phyloP scores from a whole-genome alignment of 2,329 filamentous ascomycete genomes.

The Aspergillus nomiae region DNA sequence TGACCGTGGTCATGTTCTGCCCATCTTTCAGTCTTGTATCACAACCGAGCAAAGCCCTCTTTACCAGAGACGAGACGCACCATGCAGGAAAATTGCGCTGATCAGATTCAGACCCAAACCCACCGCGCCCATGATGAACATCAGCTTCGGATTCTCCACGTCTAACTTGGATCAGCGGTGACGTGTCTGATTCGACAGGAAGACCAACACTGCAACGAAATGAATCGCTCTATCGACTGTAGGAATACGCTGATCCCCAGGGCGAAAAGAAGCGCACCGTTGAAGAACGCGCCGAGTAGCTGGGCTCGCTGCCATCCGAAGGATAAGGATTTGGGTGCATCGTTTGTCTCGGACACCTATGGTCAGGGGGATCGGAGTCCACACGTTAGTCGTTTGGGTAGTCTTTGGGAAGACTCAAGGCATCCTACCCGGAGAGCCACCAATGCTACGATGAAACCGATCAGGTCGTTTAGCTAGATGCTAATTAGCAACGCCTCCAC shows the following conservation, averaged over 20 bases:
- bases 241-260: slow-evolving; percentile 72
- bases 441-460: slow-evolving; percentile 68
- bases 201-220: slow-evolving; percentile 45
- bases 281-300: slow-evolving; percentile 78
- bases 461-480: slow-evolving; percentile 65
- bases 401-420: not conserved
- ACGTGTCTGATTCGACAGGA: slow-evolving; percentile 17
- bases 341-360: slow-evolving; percentile 59
- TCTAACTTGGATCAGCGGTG: slow-evolving; percentile 41
- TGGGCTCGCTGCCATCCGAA: slow-evolving; percentile 75
- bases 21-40: not conserved
- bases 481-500: not conserved
- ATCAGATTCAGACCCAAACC: slow-evolving; percentile 70
- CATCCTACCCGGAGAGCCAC: slow-evolving; percentile 58
- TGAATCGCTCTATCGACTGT: slow-evolving; percentile 67
- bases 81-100: slow-evolving; percentile 66
- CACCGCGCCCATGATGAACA: slow-evolving; percentile 69
- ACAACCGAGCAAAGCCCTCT: not conserved
- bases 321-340: slow-evolving; percentile 61
- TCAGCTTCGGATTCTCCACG: slow-evolving; percentile 65
- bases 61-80: slow-evolving; percentile 34
- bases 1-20: slow-evolving; percentile 11
- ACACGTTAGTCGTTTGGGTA: not conserved
- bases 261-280: slow-evolving; percentile 72
- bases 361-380: not conserved